These are phyloP conservation scores for Chlamydomonas applanata DNA, from an alignment of 139 green algal species.

Conservation along the genomic window DNA sequence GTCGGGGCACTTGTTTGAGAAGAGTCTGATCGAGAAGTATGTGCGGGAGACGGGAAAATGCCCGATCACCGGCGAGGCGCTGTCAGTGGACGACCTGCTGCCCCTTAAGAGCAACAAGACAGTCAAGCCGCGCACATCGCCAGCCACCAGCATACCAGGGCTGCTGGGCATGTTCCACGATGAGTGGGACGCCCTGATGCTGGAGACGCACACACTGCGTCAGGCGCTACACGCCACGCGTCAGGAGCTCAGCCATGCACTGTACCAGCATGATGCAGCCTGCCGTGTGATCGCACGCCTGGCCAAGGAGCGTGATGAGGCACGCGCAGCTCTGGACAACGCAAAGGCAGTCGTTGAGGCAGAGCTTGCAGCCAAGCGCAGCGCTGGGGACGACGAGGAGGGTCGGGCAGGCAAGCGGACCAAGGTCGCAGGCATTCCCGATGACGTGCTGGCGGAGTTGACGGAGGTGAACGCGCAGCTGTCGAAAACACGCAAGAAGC, in stretches of 20 bases:
- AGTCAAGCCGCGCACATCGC: constrained; percentile 77
- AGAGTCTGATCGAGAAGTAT: constrained; percentile 84
- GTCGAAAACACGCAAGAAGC: constrained; percentile 83
- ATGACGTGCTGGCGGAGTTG: constrained; percentile 38
- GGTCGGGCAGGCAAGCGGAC: constrained; percentile 14
- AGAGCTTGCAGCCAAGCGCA: constrained; percentile 9
- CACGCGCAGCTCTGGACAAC: constrained; percentile 42
- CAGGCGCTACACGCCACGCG: constrained; percentile 69
- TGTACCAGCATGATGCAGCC: constrained; percentile 97
- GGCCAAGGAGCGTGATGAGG: constrained; percentile 81
- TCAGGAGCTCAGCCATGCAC: constrained; percentile 87
- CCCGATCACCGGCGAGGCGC: constrained; percentile 75
- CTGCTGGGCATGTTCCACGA: constrained; percentile 92
- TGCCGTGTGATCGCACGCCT: constrained; percentile 83
- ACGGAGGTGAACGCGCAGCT: constrained; percentile 36
- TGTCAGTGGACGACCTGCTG: constrained; percentile 83
- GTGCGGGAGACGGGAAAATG: constrained; percentile 81
- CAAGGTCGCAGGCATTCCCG: constrained; percentile 38
- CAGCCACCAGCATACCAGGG: constrained; percentile 89
- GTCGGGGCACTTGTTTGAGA: constrained; percentile 88
- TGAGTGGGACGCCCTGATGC: constrained; percentile 94
- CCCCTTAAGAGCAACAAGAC: constrained; percentile 69
- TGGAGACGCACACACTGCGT: constrained; percentile 83
- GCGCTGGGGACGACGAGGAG: constrained; percentile 29
- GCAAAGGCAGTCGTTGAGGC: constrained; percentile 30